Base-by-base conservation (phyloP, 352 stramenopile species). In the Globisporangium orthogonon region DNA sequence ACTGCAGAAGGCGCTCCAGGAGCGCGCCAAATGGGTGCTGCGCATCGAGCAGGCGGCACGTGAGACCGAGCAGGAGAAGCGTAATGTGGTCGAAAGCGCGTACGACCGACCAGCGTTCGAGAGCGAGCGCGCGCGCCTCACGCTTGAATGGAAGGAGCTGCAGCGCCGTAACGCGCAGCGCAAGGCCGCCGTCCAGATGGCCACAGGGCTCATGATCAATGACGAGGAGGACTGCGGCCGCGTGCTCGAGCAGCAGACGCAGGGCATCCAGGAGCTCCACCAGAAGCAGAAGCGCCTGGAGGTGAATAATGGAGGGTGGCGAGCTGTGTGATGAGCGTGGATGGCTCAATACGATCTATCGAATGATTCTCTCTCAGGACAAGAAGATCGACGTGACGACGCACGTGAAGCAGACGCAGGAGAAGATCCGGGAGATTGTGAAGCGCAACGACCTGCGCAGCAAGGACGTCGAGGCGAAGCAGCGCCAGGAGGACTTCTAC, bases 151-250 rank as follows among this genome's bases (percentile, higher is more conserved):
- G 78, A 89, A 90, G 55, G 66, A 83, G 56, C 71, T 88, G 29
- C 83, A 92, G 65, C 74, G 78, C 60, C 73, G 63, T 37, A 90
- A 92, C 30, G 83, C 83, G 4, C 76, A 83, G 39, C 76, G 83
- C 41, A 92, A 88, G 48, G 78, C 79, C 0, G 65, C 70, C 37
- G 79, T 92, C 47, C 83, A 90, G 45, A 77, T 92, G 62, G 58
- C 79, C 5, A 90, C 78, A 6, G 66, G 68, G 6, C 63, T 87
- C 39, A 78, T 87, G 73, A 75, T 92, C 65, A 90, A 86, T 52
- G 79, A 88, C 61, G 83, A 92, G 52, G 76, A 89, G n/a, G 83
- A 92, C 61, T 90, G 83, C 57, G 66, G 55, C 17, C 78, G 79
- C 17, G 71, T 90, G n/a, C 61, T 92, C 17, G 78, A 89, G 48